Base-by-base conservation (phyloP, 116 monocot genomes). In the Dioscorea cayenensis region DNA sequence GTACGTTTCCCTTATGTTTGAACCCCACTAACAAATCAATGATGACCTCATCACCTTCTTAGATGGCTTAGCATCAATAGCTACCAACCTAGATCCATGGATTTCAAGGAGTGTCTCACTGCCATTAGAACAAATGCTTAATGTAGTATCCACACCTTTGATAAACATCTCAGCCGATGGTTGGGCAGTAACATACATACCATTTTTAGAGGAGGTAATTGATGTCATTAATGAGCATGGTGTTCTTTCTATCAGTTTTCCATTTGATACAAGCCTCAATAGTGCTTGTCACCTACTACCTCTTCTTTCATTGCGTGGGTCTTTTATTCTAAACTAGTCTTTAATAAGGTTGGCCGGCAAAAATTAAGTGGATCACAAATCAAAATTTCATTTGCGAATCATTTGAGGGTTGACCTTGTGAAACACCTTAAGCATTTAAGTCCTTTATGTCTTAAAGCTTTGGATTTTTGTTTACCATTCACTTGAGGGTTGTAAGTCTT, bases 231-330 rank as follows among this genome's bases (percentile, higher is more conserved):
- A 55, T 8, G 61, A 74, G 0, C 75, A 51, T 58, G 66, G 28
- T 43, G 64, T 83, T 52, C 75, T 67, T 16, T 78, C 78, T 0
- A 32, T 32, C 4, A 5, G 37, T 61, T 5, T 67, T 72, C 21
- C 78, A 60, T 61, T 83, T 75, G 83, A 78, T 78, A 61, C 78
- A 83, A 66, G 72, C 78, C 6, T 63, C 75, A 67, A 63, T 71
- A 27, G 71, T 83, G 28, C 72, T 83, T 17, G 59, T 78, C 78
- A 72, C 78, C 28, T 83, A 78, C 66, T 64, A 78, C 78, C 83
- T 72, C 62, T 78, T 66, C 71, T 78, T 75, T 63, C 70, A 75
- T 60, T 78, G 75, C 50, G 25, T 25, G 25, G 25, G 25, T 25
- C 25, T 25, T 25, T 25, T 25, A 25, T 25, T 25, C 25, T 25